Conservation (phyloP, 768 basidiomycete genomes). For the Tylopilus sp. region DNA sequence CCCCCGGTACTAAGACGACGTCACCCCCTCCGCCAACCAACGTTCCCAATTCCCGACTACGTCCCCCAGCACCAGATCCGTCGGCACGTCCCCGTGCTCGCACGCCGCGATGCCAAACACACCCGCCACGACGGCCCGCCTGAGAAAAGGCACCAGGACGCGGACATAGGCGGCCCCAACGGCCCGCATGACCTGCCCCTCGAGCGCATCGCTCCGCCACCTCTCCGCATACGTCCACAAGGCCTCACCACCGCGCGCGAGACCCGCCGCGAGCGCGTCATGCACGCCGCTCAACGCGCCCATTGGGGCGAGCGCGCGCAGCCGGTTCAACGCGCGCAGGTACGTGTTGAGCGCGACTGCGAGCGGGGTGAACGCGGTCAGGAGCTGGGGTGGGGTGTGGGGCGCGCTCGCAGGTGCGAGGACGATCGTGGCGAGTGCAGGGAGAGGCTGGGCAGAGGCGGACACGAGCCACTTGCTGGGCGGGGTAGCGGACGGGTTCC, state of each 20-base stretch:
- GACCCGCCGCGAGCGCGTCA: conserved; percentile 46
- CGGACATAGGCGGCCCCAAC: conserved; percentile 56
- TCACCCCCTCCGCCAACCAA: conserved; percentile 24
- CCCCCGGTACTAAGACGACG: not conserved
- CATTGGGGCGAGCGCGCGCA: conserved; percentile 77
- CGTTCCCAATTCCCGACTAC: conserved; percentile 26
- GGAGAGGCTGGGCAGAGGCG: conserved; percentile 32
- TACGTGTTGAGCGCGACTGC: conserved; percentile 72
- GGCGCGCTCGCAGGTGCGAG: conserved; percentile 32
- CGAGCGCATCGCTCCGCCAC: conserved; percentile 34
- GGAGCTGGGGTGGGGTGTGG: conserved; percentile 67
- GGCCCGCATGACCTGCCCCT: conserved; percentile 40
- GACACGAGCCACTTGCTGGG: conserved; percentile 56
- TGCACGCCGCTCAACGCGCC: conserved; percentile 50
- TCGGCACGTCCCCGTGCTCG: conserved; percentile 8
- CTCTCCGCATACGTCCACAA: conserved; percentile 45
- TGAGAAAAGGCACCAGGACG: conserved; percentile 67
- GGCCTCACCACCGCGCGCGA: conserved; percentile 43
- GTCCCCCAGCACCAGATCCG: conserved; percentile 8
- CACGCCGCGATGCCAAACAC: conserved; percentile 51
- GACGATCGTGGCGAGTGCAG: conserved; percentile 20
- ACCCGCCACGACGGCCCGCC: conserved; percentile 68
- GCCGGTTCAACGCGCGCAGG: conserved; percentile 68
- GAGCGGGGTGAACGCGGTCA: conserved; percentile 73
- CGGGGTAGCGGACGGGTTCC: conserved; percentile 16